Evolutionary conservation across 2,329 filamentous ascomycete genomes (phyloP).

Genomic region (Fusarium temperatum): DNA sequence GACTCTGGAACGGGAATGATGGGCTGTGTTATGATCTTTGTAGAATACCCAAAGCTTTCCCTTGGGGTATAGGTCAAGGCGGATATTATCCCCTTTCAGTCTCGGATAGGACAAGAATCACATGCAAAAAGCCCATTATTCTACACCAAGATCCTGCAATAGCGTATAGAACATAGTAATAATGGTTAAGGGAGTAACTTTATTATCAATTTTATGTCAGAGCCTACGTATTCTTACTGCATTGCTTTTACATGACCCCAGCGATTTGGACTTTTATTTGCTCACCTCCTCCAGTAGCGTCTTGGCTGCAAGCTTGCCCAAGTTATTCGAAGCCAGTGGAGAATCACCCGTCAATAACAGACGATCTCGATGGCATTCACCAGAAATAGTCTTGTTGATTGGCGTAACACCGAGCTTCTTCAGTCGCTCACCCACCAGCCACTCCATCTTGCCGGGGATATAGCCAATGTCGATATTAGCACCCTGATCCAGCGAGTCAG

Average conservation of each 20-base stretch:
- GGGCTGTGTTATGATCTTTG: fast-evolving
- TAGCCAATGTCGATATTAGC: neutral
- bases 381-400: neutral
- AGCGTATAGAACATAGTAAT: fast-evolving
- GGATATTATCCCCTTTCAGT: fast-evolving
- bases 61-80: too few relatives aligned
- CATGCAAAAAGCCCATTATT: too few relatives aligned
- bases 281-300: neutral
- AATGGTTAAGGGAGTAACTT: too few relatives aligned
- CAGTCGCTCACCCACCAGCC: neutral
- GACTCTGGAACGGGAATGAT: fast-evolving
- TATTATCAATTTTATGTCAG: neutral
- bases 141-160: fast-evolving
- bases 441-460: conserved; percentile 5
- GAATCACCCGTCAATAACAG: neutral
- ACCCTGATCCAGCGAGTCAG: neutral
- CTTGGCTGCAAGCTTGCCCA: neutral
- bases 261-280: fast-evolving
- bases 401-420: neutral
- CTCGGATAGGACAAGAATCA: too few relatives aligned
- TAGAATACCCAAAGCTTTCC: too few relatives aligned
- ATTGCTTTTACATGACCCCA: fast-evolving
- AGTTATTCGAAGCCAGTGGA: neutral
- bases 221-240: fast-evolving
- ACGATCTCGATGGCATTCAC: neutral